Evolutionary conservation across 495 filamentous ascomycete genomes (phyloP).

Genomic region (Mytilinidion resinicola): DNA sequence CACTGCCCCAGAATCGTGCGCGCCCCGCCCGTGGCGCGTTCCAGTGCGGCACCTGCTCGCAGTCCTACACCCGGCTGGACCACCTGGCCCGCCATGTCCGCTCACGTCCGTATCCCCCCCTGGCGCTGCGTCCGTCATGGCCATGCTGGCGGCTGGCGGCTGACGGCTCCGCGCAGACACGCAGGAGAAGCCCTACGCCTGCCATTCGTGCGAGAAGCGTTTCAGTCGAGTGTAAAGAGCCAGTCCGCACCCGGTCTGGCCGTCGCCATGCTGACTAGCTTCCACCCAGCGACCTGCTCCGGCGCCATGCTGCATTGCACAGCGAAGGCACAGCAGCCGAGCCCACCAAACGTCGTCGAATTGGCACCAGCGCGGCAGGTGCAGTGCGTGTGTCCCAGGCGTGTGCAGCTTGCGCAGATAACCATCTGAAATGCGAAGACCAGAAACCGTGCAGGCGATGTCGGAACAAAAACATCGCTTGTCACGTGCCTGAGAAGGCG

Average conservation of each 20-base stretch:
- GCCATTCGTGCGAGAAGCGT: slow-evolving; percentile 29
- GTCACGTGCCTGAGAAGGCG: not conserved
- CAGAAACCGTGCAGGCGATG: slow-evolving; percentile 33
- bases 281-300: slow-evolving; percentile 29
- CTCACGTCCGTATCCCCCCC: slow-evolving; percentile 15
- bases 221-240: slow-evolving; percentile 23
- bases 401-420: slow-evolving; percentile 32
- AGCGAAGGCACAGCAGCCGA: slow-evolving; percentile 8
- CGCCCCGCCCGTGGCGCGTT: slow-evolving; percentile 16
- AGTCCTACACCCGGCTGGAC: slow-evolving; percentile 28
- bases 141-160: slow-evolving; percentile 2
- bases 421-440: slow-evolving; percentile 33
- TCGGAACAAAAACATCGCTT: slow-evolving; percentile 28
- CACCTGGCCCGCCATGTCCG: slow-evolving; percentile 33
- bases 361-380: slow-evolving; percentile 5
- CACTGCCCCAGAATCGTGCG: not conserved
- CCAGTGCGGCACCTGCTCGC: slow-evolving; percentile 31
- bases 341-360: slow-evolving; percentile 6
- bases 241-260: not conserved
- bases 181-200: slow-evolving; percentile 32
- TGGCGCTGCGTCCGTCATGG: not conserved
- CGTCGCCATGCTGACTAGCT: not conserved
- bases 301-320: slow-evolving; percentile 30
- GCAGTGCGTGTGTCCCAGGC: slow-evolving; percentile 29
- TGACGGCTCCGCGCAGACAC: slow-evolving; percentile 15